These are phyloP conservation scores for Pleurotus djamor DNA, from an alignment of 768 basidiomycete genomes.

Conservation along the genomic window DNA sequence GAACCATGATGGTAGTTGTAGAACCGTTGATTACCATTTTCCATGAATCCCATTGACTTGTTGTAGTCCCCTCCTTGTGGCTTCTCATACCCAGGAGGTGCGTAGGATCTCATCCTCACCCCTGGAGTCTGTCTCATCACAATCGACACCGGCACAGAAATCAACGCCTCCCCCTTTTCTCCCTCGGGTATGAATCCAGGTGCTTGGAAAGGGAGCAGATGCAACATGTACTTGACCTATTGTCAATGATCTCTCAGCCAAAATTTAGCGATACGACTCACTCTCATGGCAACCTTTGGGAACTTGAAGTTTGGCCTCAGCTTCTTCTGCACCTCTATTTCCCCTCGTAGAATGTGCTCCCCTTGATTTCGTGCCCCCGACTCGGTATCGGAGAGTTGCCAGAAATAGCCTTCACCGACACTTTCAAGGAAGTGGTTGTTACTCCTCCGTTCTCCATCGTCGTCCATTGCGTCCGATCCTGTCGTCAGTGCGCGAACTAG, in stretches of 20 bases:
- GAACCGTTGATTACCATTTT: constrained; percentile 57
- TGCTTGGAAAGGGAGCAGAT: constrained; percentile 38
- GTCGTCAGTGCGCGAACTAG: constrained; percentile 46
- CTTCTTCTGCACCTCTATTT: constrained; percentile 43
- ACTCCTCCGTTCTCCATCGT: constrained; percentile 31
- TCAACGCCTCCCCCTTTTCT: constrained; percentile 22
- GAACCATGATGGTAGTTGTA: constrained; percentile 18
- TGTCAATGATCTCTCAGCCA: neutral
- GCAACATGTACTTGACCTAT: constrained; percentile 38
- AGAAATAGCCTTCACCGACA: constrained; percentile 46
- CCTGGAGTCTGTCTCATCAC: constrained; percentile 36
- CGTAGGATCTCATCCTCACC: constrained; percentile 37
- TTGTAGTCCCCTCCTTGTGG: constrained; percentile 46
- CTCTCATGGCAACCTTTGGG: constrained; percentile 43
- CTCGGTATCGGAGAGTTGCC: constrained; percentile 24
- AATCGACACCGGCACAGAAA: constrained; percentile 38
- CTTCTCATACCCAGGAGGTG: constrained; percentile 51
- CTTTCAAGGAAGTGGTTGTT: constrained; percentile 44
- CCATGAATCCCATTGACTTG: constrained; percentile 46
- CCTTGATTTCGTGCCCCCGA: constrained; percentile 26
- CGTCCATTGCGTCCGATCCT: constrained; percentile 44
- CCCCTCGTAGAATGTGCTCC: constrained; percentile 42
- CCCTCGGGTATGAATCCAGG: constrained; percentile 35
- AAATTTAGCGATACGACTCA: constrained; percentile 21
- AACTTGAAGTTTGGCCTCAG: constrained; percentile 40